Base-by-base conservation (phyloP, 192 early-diverging fungal genomes). In the Coemansia sp. region DNA sequence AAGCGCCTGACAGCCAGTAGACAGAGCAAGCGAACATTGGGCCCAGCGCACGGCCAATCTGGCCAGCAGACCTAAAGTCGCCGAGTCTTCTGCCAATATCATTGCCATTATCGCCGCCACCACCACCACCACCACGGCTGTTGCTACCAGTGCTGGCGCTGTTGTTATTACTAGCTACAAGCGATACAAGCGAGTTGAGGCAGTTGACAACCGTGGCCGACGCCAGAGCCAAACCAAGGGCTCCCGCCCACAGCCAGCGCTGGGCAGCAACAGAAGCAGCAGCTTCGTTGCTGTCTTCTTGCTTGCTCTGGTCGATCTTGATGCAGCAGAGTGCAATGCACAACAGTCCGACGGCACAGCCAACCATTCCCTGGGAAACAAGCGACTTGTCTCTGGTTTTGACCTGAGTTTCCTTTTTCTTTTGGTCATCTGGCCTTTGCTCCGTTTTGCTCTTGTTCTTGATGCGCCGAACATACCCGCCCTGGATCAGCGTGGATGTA, bases 131-230 rank as follows among this genome's bases (percentile, higher is more conserved):
- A n/a, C n/a, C n/a, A n/a, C n/a, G n/a, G n/a, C n/a, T n/a, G n/a
- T n/a, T 84, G 26, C 85, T 74, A 18, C 97, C 94, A 36, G 87
- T 88, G 4, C 80, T 70, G 7, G 32, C 7, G 47, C 65, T 16
- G 43, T 47, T 12, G 10, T 18, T 43, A 48, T 19, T 8, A 21
- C 51, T 22, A 42, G 68, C 77, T 3, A 66, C 73, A 52, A 84
- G 41, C 49, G 83, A 85, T 6, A 81, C 83, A 56, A 85, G 74
- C 18, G 83, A 77, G 52, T 93, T 99, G 43, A 99, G 75, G 51
- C 89, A 91, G 69, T 92, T 98, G 41, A 96, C 95, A 0, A 99
- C 97, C 0, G 97, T 99, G 11, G 94, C 97, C 64, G 90, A 92
- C 0, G 97, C 94, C 52, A 99, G 84, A 0, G 95, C 93, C 69